A percentile compares a stretch with the other conserved stretches of the same genome.
phyloP scores from a whole-genome alignment of 441 rosid genomes.

The Corymbia calophylla region DNA sequence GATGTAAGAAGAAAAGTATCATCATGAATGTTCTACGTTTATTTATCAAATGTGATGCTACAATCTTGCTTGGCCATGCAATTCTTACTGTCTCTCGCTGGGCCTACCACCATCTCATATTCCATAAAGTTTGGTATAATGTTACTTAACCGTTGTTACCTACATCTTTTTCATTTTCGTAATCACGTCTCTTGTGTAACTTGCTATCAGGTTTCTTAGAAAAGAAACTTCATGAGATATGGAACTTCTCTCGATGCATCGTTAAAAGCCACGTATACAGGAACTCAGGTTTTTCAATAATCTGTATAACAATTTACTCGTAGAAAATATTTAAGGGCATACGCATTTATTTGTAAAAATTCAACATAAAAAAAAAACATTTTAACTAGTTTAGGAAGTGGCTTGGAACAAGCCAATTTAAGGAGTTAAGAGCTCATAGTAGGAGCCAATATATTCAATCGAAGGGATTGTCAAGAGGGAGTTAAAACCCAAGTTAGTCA shows the following conservation, averaged over 20 bases:
- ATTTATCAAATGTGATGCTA: neutral
- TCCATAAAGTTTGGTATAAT: neutral
- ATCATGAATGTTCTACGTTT: neutral
- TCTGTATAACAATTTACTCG: neutral
- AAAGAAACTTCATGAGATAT: neutral
- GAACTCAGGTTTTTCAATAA: neutral
- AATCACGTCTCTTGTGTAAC: neutral
- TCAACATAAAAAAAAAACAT: neutral
- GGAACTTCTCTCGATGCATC: neutral
- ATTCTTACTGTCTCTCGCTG: neutral
- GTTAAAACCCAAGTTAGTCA: neutral
- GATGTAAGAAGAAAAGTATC: neutral
- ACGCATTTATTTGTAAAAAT: neutral
- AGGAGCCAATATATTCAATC: neutral
- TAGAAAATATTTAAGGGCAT: neutral
- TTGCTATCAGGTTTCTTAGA: neutral
- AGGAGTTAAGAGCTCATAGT: neutral
- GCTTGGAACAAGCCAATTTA: neutral
- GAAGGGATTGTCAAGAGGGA: neutral
- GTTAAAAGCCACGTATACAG: neutral
- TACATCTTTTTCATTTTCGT: neutral
- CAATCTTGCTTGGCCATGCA: neutral
- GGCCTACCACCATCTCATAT: neutral
- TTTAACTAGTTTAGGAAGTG: neutral
- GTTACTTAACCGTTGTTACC: neutral